Conservation (phyloP, 768 basidiomycete genomes). For the Daedalea quercina region DNA sequence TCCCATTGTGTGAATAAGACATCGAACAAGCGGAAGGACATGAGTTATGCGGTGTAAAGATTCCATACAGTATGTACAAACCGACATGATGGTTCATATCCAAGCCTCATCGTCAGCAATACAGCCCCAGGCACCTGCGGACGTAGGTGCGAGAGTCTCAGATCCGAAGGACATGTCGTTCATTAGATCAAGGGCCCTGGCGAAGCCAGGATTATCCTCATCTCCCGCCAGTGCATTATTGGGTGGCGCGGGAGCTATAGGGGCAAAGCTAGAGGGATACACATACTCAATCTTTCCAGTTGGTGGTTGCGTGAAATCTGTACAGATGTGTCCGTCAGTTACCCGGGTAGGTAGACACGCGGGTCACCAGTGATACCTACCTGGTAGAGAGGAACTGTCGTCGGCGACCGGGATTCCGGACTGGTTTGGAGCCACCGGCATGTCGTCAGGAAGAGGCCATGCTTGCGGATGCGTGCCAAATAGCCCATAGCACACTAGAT, state of each 20-base stretch:
- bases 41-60: too few species aligned
- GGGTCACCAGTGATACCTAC: background rate
- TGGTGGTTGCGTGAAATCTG: background rate
- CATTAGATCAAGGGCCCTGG: background rate
- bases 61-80: too few species aligned
- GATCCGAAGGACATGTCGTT: background rate
- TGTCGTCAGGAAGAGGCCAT: background rate
- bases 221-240: background rate
- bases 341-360: background rate
- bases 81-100: too few species aligned
- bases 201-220: background rate
- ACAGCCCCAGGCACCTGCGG: too few species aligned
- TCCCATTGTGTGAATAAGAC: too few species aligned
- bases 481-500: background rate
- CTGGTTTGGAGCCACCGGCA: background rate
- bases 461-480: background rate
- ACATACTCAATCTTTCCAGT: background rate
- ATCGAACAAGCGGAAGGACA: too few species aligned
- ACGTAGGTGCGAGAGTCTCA: too few species aligned
- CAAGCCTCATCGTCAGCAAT: too few species aligned
- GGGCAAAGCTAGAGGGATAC: background rate
- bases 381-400: background rate
- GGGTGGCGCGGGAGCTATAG: background rate
- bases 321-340: background rate
- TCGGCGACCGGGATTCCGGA: background rate